Evolutionary conservation across 306 rosid genomes (phyloP).

Genomic region (Cicer chorassanicum): DNA sequence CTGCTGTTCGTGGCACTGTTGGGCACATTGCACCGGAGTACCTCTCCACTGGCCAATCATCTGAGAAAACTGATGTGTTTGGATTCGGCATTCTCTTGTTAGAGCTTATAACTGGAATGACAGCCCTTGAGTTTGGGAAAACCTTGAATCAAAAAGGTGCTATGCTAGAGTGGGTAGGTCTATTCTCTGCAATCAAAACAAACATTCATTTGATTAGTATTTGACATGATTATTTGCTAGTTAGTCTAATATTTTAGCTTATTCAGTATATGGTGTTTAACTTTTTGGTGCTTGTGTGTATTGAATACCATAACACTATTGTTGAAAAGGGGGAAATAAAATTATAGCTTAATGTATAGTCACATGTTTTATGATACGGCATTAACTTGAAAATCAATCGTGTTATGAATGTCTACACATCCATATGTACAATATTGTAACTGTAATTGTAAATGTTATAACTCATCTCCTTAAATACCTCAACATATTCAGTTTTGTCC

Average conservation of each 20-base stretch:
- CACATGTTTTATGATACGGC: slow-evolving; percentile 1
- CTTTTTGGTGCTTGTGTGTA: neutral
- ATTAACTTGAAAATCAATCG: neutral
- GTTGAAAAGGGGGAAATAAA: slow-evolving; percentile 21
- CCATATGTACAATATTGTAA: neutral
- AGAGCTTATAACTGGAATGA: slow-evolving; percentile 97
- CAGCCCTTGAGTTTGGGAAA: slow-evolving; percentile 91
- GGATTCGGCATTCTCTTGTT: slow-evolving; percentile 93
- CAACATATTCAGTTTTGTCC: neutral
- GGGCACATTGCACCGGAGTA: slow-evolving; percentile 99
- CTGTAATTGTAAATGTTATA: neutral
- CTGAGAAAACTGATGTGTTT: slow-evolving; percentile 96
- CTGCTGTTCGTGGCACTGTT: slow-evolving; percentile 98
- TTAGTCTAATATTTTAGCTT: slow-evolving; percentile 17
- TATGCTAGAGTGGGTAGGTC: slow-evolving; percentile 96
- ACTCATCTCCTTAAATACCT: slow-evolving; percentile 2
- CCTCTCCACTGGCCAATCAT: slow-evolving; percentile 97
- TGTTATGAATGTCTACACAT: neutral
- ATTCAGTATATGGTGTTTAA: neutral
- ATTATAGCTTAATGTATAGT: neutral
- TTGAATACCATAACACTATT: neutral
- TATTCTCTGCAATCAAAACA: slow-evolving; percentile 23
- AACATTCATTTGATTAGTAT: slow-evolving; percentile 19
- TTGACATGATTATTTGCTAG: slow-evolving; percentile 11
- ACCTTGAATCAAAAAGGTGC: slow-evolving; percentile 88